phyloP scores from a whole-genome alignment of 768 basidiomycete species.

The Aureoboletus auriporus region DNA sequence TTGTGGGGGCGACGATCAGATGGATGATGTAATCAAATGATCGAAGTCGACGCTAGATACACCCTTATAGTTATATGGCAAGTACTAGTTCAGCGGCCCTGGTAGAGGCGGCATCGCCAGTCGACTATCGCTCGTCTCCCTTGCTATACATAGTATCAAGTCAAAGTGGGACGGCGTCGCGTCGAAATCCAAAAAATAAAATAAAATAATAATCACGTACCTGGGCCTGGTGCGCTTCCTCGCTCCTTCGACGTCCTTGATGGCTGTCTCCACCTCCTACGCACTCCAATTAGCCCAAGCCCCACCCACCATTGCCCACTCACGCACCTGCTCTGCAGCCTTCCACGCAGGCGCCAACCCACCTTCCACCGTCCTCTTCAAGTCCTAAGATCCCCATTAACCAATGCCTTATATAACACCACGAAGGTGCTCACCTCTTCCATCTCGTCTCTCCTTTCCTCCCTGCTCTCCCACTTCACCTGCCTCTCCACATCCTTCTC shows the following conservation, averaged over 20 bases:
- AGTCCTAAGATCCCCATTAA: not conserved
- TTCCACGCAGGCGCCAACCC: conserved; percentile 1
- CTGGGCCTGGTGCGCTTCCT: not conserved
- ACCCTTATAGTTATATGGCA: too few relatives aligned
- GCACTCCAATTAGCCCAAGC: not conserved
- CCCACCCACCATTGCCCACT: too few relatives aligned
- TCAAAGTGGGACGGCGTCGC: too few relatives aligned
- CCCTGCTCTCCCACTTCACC: conserved; percentile 14
- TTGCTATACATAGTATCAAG: too few relatives aligned
- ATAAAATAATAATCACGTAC: too few relatives aligned
- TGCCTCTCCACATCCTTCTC: conserved; percentile 20
- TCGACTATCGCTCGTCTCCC: too few relatives aligned
- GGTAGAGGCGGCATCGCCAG: not conserved
- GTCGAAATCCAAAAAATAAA: not conserved
- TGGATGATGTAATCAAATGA: too few relatives aligned
- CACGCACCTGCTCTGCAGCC: conserved; percentile 8
- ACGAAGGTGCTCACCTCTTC: conserved; percentile 9
- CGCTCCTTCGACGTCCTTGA: conserved; percentile 5
- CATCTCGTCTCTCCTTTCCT: not conserved
- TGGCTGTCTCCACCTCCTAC: conserved; percentile 3
- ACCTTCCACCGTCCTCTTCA: conserved; percentile 3
- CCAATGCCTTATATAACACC: too few relatives aligned
- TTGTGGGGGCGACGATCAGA: too few relatives aligned
- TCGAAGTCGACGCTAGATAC: too few relatives aligned
- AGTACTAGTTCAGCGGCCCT: not conserved